These are phyloP conservation scores for Sporothrix humicola DNA, from an alignment of 2,329 filamentous ascomycete genomes.

Conservation along the genomic window DNA sequence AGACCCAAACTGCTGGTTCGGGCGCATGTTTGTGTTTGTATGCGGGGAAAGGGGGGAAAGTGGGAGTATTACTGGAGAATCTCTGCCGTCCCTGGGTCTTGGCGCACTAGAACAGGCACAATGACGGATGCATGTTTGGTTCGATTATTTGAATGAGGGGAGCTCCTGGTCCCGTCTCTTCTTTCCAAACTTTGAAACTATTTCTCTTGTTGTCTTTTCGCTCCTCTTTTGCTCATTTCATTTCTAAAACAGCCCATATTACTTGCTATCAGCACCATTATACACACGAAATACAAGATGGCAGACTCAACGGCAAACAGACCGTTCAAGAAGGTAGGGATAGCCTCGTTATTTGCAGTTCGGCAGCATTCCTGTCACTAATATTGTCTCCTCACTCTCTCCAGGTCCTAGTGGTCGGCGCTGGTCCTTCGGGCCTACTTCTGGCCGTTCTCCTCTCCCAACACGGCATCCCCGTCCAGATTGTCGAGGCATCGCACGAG, in stretches of 20 bases:
- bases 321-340: conserved; percentile 38
- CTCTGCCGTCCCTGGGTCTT: not conserved
- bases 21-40: not conserved
- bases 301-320: conserved; percentile 15
- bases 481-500: conserved; percentile 60
- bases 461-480: conserved; percentile 57
- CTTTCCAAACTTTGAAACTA: not conserved
- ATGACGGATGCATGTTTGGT: not conserved
- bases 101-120: not conserved
- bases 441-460: conserved; percentile 60
- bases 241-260: no score
- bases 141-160: not conserved
- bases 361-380: not conserved
- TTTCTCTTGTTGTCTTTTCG: not conserved
- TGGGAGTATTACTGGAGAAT: not conserved
- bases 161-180: not conserved
- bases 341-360: no score
- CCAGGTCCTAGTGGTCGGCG: conserved; percentile 55
- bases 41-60: conserved; percentile 18
- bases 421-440: conserved; percentile 57
- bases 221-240: not conserved
- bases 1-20: not conserved
- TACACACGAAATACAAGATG: not conserved
- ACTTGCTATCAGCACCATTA: no score
- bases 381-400: not conserved